Evolutionary conservation across 2,329 filamentous ascomycete genomes (phyloP).

Genomic region (Endothia cerciana): DNA sequence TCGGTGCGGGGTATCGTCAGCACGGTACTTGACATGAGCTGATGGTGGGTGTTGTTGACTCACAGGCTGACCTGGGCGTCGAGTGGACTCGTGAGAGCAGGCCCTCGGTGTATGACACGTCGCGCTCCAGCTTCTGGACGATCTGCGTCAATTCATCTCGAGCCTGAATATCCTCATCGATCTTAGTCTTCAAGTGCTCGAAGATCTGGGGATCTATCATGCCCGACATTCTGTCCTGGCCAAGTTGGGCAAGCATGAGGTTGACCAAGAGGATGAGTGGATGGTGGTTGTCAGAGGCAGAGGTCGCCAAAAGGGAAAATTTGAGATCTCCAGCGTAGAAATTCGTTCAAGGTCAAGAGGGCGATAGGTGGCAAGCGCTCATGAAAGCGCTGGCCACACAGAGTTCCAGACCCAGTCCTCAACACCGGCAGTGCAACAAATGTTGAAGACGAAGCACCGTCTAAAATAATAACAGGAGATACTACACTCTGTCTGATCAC

Average conservation of each 20-base stretch:
- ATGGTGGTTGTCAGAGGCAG: neutral
- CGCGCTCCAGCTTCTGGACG: slow-evolving; percentile 79
- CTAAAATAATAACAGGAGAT: no score
- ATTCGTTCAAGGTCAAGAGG: neutral
- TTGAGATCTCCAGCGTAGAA: neutral
- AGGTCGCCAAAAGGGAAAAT: slow-evolving; percentile 2
- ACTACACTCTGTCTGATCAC: no score
- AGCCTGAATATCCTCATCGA: slow-evolving; percentile 83
- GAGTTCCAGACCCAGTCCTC: neutral
- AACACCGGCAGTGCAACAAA: no score
- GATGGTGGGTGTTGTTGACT: slow-evolving; percentile 31
- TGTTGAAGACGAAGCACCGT: no score
- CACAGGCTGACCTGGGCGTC: slow-evolving; percentile 67
- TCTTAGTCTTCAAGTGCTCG: slow-evolving; percentile 81
- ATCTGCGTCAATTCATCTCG: slow-evolving; percentile 84
- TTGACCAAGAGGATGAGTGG: neutral
- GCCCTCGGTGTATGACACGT: slow-evolving; percentile 80
- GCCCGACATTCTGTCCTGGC: slow-evolving; percentile 36
- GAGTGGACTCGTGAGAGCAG: slow-evolving; percentile 89
- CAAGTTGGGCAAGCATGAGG: neutral
- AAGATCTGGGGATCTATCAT: slow-evolving; percentile 86
- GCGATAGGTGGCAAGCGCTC: neutral
- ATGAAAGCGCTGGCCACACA: neutral
- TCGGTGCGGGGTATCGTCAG: neutral
- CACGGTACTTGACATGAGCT: neutral